These are phyloP conservation scores for Globisporangium middletonii DNA, from an alignment of 352 stramenopile species.

Conservation along the genomic window DNA sequence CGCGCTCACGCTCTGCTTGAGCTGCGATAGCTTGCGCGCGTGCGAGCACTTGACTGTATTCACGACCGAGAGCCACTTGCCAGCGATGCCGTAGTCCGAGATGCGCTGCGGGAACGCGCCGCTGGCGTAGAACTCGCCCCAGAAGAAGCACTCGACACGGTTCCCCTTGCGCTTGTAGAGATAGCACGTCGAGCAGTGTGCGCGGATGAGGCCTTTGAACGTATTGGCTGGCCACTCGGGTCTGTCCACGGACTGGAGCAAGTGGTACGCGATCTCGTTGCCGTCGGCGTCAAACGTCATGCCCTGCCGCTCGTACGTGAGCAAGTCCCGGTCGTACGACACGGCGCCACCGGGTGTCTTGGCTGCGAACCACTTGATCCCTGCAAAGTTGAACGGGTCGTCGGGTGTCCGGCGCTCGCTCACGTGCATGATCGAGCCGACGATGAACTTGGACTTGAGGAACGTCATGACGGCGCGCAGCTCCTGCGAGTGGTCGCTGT, in stretches of 20 bases:
- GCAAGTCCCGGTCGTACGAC: slow-evolving; percentile 26
- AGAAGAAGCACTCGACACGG: slow-evolving; percentile 30
- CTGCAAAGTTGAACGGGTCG: slow-evolving; percentile 31
- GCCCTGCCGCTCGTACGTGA: slow-evolving; percentile 43
- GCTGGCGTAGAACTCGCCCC: slow-evolving; percentile 22
- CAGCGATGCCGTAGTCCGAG: slow-evolving; percentile 14
- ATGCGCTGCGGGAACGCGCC: slow-evolving; percentile 4
- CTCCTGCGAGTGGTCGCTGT: slow-evolving; percentile 30
- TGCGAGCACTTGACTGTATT: slow-evolving; percentile 8
- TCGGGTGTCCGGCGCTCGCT: slow-evolving; percentile 21
- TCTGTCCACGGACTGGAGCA: slow-evolving; percentile 35
- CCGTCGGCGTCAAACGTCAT: slow-evolving; percentile 20
- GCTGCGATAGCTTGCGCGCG: background rate
- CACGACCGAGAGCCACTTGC: slow-evolving; percentile 16
- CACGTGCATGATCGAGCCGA: slow-evolving; percentile 23
- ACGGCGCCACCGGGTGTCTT: slow-evolving; percentile 19
- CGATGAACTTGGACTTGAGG: slow-evolving; percentile 26
- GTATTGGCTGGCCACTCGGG: slow-evolving; percentile 32
- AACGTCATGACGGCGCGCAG: slow-evolving; percentile 24
- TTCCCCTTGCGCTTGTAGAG: slow-evolving; percentile 26
- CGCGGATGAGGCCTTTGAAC: slow-evolving; percentile 26
- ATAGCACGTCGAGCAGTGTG: slow-evolving; percentile 30
- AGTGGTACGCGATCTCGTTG: slow-evolving; percentile 35
- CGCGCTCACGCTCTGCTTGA: slow-evolving; percentile 6
- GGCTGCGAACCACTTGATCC: slow-evolving; percentile 39